Evolutionary conservation across 257 asterid species (phyloP), one percentile per base, ranked within the genome.

Genomic region (Solanum commersonii): DNA sequence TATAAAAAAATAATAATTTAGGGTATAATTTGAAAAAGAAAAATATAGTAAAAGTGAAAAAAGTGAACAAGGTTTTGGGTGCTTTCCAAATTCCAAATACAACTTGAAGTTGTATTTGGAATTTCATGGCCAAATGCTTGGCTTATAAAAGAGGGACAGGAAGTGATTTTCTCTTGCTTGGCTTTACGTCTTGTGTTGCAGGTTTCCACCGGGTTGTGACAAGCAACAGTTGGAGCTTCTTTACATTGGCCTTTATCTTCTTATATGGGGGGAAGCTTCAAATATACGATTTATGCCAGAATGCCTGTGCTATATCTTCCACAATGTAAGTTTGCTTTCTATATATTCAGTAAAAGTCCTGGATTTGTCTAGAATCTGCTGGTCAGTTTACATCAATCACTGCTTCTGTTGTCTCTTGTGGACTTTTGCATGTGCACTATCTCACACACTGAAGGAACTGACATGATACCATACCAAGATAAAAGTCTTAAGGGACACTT

Each of bases 201-300:
- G 99, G 89, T 90, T 91, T 89, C 97, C 96, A 20, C 72, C 31
- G 85, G 93, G 90, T 74, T 91, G 93, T 83, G 91, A 93, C 90
- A 90, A 93, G 95, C 96, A 91, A 88, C 99, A 97, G 90, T 90
- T 93, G 49, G 96, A 95, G 93, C 98, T 97, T 91, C 99, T 97
- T 72, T 96, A 97, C 94, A 94, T 96, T 89, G 98, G 93, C 78
- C 98, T 97, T 76, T 97, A 95, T 95, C 98, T 97, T 89, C 98
- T 97, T 89, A 96, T 97, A 71, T 97, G 99, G 99, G 99, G 99
- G 25, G 99, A 97, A 96, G 99, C 99, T 90, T 97, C 99, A 86
- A 97, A 97, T 87, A 91, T 97, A 86, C 98, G 99, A 27, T 97
- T 97, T 88, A 97, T 97, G 99, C 99, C 99, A 27, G 99, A 97